A percentile compares a stretch with the other conserved stretches of the same genome.
Conservation (phyloP, 1,284 basidiomycete species). For the Coriolopsis trogii region DNA sequence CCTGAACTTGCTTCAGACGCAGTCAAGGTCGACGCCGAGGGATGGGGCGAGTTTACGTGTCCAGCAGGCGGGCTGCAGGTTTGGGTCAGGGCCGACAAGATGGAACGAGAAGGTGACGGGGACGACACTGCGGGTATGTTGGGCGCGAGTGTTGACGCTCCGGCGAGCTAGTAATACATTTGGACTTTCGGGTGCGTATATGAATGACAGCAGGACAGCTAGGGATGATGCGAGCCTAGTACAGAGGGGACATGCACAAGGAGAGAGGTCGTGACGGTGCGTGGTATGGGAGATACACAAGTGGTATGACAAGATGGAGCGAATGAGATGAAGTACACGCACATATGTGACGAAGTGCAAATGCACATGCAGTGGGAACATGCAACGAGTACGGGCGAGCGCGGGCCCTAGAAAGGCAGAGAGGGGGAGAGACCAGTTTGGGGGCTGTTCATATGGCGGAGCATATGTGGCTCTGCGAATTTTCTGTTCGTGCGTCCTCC, state of each 20-base stretch:
- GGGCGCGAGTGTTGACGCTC: no score
- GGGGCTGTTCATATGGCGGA: constrained; percentile 7
- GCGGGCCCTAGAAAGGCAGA: no score
- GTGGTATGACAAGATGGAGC: neutral
- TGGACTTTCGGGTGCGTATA: neutral
- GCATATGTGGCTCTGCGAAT: constrained; percentile 7
- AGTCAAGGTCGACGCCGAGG: constrained; percentile 44
- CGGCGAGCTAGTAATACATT: neutral
- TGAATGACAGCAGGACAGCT: neutral
- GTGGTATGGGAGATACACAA: neutral
- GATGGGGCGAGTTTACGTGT: constrained; percentile 65
- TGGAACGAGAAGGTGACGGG: no score
- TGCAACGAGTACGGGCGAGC: no score
- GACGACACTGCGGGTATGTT: no score
- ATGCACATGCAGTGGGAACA: no score
- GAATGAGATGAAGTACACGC: neutral
- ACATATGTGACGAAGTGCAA: neutral
- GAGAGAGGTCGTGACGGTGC: neutral
- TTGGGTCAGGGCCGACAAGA: constrained; percentile 56
- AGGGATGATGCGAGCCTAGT: neutral
- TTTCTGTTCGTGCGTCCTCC: constrained; percentile 1
- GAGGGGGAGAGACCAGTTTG: no score
- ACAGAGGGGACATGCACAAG: neutral
- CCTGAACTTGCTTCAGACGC: constrained; percentile 33
- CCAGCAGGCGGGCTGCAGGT: constrained; percentile 54